phyloP scores from a whole-genome alignment of 495 filamentous ascomycete genomes.

The Stereocaulon alpinum region DNA sequence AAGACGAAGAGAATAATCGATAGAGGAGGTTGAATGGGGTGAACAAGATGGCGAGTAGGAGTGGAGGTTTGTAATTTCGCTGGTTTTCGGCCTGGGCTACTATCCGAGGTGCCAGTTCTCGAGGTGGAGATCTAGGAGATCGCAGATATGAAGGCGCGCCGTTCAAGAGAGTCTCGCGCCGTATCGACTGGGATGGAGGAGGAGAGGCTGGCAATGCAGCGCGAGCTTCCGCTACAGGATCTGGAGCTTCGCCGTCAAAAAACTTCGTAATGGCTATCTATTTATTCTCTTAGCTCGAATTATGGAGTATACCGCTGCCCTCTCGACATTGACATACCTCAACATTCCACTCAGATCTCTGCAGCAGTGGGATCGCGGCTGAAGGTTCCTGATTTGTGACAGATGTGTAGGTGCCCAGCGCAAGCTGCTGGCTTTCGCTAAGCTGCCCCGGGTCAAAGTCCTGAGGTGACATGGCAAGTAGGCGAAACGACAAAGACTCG shows the following conservation, averaged over 20 bases:
- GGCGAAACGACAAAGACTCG: neutral
- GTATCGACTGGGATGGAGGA: conserved; percentile 39
- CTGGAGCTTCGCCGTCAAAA: conserved; percentile 88
- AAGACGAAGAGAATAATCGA: conserved; percentile 49
- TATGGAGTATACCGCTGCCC: too few relatives aligned
- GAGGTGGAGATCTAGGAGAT: conserved; percentile 30
- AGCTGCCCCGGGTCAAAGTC: conserved; percentile 58
- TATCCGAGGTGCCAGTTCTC: conserved; percentile 66
- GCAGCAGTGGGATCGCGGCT: conserved; percentile 70
- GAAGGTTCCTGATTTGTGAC: conserved; percentile 74
- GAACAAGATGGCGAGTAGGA: conserved; percentile 67
- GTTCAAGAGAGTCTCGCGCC: conserved; percentile 64
- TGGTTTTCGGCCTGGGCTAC: conserved; percentile 61
- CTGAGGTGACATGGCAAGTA: conserved; percentile 21
- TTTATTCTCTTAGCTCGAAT: neutral
- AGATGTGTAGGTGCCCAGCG: conserved; percentile 76
- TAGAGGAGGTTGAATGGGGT: conserved; percentile 73
- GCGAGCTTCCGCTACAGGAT: conserved; percentile 68
- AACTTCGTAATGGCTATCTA: conserved; percentile 94
- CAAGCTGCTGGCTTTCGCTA: conserved; percentile 61
- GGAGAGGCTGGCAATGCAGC: conserved; percentile 47
- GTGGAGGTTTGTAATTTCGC: conserved; percentile 53
- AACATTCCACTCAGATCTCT: conserved; percentile 90
- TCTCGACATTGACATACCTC: conserved; percentile 43
- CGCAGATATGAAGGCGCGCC: conserved; percentile 32